Evolutionary conservation across 2,329 filamentous ascomycete species (phyloP).

Genomic region (Penicillium sp.): DNA sequence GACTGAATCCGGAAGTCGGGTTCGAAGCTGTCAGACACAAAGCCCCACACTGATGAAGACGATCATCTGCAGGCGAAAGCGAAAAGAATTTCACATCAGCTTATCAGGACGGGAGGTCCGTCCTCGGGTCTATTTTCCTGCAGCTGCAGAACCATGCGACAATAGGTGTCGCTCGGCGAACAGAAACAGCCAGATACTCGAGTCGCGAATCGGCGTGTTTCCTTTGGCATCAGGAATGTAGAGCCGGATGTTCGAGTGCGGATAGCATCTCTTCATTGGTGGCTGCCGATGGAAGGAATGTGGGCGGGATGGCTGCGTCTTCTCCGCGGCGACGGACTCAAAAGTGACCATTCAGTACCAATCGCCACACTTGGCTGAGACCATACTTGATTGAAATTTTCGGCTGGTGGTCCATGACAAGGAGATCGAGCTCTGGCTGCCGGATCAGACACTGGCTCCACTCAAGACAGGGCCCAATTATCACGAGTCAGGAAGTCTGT

Average conservation of each 20-base stretch:
- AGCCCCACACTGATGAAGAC: neutral
- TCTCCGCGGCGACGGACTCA: neutral
- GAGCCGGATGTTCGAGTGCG: neutral
- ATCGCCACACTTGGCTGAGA: neutral
- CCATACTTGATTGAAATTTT: neutral
- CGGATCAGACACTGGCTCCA: neutral
- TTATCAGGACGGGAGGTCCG: neutral
- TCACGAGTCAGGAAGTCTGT: neutral
- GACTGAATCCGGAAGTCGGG: neutral
- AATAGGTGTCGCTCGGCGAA: neutral
- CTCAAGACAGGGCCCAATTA: neutral
- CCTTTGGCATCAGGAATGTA: slow-evolving; percentile 10
- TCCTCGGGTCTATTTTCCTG: neutral
- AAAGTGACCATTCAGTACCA: neutral
- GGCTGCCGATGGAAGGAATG: slow-evolving; percentile 7
- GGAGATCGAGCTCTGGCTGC: neutral
- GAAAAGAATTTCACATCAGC: neutral
- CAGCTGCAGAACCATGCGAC: neutral
- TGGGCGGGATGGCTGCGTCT: neutral
- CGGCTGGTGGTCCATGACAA: neutral
- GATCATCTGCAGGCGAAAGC: neutral
- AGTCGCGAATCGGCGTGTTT: slow-evolving; percentile 6
- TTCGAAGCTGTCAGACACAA: neutral
- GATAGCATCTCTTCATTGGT: neutral
- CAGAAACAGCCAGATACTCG: neutral